These are phyloP conservation scores for Leptosphaerulina australis DNA, from an alignment of 2,329 filamentous ascomycete genomes.

Conservation along the genomic window DNA sequence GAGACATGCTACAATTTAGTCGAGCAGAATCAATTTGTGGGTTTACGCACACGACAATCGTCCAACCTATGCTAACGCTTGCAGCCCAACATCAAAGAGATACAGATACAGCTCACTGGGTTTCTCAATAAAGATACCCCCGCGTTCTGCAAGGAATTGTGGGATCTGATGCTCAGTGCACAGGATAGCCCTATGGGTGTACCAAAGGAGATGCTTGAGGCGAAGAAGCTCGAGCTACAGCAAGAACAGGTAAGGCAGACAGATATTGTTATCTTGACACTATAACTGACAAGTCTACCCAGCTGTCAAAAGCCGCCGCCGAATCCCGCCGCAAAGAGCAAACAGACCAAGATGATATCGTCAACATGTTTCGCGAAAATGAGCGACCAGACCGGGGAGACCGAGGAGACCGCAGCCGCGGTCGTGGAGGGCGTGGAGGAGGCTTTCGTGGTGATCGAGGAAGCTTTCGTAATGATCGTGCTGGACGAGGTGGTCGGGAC, in stretches of 20 bases:
- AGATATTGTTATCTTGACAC: neutral
- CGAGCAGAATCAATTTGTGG: conserved; percentile 77
- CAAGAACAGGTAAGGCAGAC: conserved; percentile 78
- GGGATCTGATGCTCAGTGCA: conserved; percentile 88
- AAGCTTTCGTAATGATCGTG: conserved; percentile 39
- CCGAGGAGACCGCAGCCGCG: conserved; percentile 44
- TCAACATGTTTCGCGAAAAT: conserved; percentile 70
- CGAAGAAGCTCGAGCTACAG: conserved; percentile 92
- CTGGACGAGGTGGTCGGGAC: conserved; percentile 52
- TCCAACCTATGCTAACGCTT: conserved; percentile 23
- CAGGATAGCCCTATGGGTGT: conserved; percentile 88
- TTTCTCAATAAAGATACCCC: conserved; percentile 93
- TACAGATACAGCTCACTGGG: conserved; percentile 92
- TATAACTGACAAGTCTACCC: conserved; percentile 52
- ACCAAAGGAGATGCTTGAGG: conserved; percentile 90
- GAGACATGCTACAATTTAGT: conserved; percentile 75
- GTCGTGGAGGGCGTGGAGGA: conserved; percentile 54
- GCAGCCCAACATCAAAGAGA: conserved; percentile 91
- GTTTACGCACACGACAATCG: conserved; percentile 44
- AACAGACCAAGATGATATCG: conserved; percentile 65
- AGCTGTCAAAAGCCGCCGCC: conserved; percentile 81
- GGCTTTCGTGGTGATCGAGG: conserved; percentile 51
- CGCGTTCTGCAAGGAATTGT: conserved; percentile 89
- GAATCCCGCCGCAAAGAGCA: conserved; percentile 74
- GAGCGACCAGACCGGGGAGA: conserved; percentile 55